phyloP scores from a whole-genome alignment of 2,329 filamentous ascomycete species.

The Teratosphaeria pseudoeucalypti region DNA sequence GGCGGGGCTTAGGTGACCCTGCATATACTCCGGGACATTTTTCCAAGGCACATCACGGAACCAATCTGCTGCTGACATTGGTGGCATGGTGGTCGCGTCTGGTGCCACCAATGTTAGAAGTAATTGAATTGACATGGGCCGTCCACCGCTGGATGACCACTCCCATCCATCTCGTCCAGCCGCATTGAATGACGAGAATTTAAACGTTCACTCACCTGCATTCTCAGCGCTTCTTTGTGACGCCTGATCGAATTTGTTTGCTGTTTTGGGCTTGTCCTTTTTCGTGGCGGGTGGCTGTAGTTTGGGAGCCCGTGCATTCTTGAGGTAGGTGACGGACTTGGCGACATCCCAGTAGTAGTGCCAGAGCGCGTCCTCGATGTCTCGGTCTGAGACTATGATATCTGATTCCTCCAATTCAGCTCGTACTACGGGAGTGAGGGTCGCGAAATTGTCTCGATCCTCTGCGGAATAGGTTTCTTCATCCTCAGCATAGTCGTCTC shows the following conservation, averaged over 20 bases:
- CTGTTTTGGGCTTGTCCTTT: conserved; percentile 27
- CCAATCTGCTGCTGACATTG: conserved; percentile 46
- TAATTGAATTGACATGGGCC: background rate
- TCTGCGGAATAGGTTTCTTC: conserved; percentile 29
- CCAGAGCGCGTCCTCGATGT: conserved; percentile 87
- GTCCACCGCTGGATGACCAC: background rate
- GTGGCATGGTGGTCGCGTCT: conserved; percentile 6
- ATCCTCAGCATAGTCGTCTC: conserved; percentile 30
- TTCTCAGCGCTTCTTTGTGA: conserved; percentile 31
- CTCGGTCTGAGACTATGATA: conserved; percentile 47
- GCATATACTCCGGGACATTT: conserved; percentile 55
- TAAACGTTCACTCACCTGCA: conserved; percentile 34
- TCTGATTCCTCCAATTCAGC: conserved; percentile 24
- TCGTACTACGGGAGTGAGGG: conserved; percentile 23
- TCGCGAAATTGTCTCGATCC: conserved; percentile 25
- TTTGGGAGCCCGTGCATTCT: conserved; percentile 31
- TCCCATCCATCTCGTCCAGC: background rate
- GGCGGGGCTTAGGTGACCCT: conserved; percentile 49
- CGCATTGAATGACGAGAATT: background rate
- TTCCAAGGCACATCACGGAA: conserved; percentile 85
- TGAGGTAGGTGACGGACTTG: conserved; percentile 72
- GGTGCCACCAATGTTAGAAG: background rate
- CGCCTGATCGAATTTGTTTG: conserved; percentile 38
- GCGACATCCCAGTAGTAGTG: conserved; percentile 91
- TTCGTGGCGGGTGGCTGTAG: conserved; percentile 17